Evolutionary conservation across 371 early-diverging fungal genomes (phyloP).

Genomic region (Saksenaea vasiformis): DNA sequence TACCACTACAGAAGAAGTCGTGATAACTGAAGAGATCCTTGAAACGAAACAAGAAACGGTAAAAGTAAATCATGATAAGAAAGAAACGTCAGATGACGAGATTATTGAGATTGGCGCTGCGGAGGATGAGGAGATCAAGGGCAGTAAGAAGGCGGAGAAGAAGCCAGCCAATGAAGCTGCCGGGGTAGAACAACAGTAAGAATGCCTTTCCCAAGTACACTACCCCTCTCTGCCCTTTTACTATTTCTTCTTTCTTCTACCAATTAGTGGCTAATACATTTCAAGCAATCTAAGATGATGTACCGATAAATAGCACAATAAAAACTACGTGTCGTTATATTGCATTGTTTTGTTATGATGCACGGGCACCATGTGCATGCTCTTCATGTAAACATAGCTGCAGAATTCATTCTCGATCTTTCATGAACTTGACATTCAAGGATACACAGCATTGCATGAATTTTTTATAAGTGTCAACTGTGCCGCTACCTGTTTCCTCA

Average conservation of each 20-base stretch:
- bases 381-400: background rate
- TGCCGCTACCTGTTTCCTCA: too few species aligned
- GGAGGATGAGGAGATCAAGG: background rate
- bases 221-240: background rate
- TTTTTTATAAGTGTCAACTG: background rate
- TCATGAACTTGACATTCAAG: background rate
- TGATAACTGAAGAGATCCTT: background rate
- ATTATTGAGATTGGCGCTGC: background rate
- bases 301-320: background rate
- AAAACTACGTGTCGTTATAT: background rate
- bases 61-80: background rate
- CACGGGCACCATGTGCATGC: background rate
- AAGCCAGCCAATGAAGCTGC: conserved; percentile 3
- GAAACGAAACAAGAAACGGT: background rate
- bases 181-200: background rate
- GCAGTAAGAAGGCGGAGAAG: conserved; percentile 12
- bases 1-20: background rate
- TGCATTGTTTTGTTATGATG: background rate
- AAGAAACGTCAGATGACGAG: background rate
- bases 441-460: background rate
- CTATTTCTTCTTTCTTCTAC: background rate
- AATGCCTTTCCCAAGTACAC: background rate
- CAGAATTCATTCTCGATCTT: background rate
- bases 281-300: background rate
- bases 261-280: background rate